Conservation (phyloP, 2,329 filamentous ascomycete genomes). For the Colletotrichum sp. region DNA sequence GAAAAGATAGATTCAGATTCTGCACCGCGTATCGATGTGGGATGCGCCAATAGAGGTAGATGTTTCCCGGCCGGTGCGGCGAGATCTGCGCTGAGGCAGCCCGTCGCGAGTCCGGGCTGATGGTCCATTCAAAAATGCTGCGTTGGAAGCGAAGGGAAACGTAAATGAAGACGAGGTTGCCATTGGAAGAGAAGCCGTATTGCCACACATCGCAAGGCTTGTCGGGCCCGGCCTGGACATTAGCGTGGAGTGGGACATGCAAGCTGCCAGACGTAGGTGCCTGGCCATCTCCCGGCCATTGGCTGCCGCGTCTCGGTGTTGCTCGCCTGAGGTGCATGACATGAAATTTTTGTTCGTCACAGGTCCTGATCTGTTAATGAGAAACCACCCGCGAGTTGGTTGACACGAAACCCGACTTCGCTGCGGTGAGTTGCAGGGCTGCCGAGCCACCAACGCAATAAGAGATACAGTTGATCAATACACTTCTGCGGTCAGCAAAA, state of each 20-base stretch:
- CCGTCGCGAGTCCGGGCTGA: neutral
- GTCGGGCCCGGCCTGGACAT: neutral
- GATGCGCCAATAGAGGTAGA: neutral
- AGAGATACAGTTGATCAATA: neutral
- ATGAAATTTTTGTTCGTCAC: neutral
- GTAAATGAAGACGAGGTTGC: neutral
- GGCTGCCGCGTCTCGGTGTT: constrained; percentile 11
- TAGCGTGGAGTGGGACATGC: constrained; percentile 14
- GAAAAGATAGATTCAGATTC: neutral
- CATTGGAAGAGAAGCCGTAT: constrained; percentile 3
- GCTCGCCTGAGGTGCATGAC: constrained; percentile 15
- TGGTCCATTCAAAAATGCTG: neutral
- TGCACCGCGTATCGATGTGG: neutral
- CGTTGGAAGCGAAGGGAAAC: neutral
- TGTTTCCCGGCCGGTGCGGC: neutral
- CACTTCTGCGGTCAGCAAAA: neutral
- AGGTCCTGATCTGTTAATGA: neutral
- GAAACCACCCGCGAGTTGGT: neutral
- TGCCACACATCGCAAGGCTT: constrained; percentile 4
- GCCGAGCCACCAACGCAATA: neutral
- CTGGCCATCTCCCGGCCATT: constrained; percentile 10
- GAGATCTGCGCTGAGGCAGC: neutral
- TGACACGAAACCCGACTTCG: neutral
- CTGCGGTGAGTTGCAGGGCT: neutral
- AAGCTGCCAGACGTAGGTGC: constrained; percentile 13